Evolutionary conservation across 169 alveolate species (phyloP).

Genomic region (Plasmodium ovale): DNA sequence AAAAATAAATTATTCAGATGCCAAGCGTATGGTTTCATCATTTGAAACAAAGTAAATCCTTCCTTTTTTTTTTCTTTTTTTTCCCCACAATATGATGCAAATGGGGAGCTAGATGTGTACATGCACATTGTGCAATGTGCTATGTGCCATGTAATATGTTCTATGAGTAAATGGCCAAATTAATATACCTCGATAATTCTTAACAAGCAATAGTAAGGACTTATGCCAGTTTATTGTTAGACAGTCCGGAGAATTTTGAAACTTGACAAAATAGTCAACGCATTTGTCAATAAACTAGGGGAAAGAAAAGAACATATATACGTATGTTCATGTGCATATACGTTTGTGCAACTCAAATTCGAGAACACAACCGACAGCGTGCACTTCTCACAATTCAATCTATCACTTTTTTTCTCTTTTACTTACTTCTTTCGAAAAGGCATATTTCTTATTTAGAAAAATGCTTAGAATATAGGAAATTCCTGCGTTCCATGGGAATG

Average conservation of each 20-base stretch:
- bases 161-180: neutral
- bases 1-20: constrained; percentile 66
- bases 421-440: constrained; percentile 93
- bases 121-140: too few species aligned
- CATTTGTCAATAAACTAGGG: constrained; percentile 81
- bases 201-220: constrained; percentile 90
- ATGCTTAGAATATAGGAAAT: constrained; percentile 92
- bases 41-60: constrained; percentile 14
- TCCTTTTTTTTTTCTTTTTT: neutral
- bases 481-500: constrained; percentile 90
- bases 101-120: neutral
- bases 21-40: constrained; percentile 76
- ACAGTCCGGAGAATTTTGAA: constrained; percentile 81
- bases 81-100: neutral
- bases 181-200: constrained; percentile 89
- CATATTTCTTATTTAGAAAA: constrained; percentile 92
- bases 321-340: too few species aligned
- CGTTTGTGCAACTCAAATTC: too few species aligned
- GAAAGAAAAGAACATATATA: neutral
- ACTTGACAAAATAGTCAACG: constrained; percentile 80
- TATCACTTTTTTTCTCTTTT: too few species aligned
- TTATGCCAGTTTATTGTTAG: constrained; percentile 97
- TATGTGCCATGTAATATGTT: too few species aligned
- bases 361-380: too few species aligned
- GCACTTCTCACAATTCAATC: too few species aligned